Conservation (phyloP, 2,329 filamentous ascomycete species). For the Fusarium sp. region DNA sequence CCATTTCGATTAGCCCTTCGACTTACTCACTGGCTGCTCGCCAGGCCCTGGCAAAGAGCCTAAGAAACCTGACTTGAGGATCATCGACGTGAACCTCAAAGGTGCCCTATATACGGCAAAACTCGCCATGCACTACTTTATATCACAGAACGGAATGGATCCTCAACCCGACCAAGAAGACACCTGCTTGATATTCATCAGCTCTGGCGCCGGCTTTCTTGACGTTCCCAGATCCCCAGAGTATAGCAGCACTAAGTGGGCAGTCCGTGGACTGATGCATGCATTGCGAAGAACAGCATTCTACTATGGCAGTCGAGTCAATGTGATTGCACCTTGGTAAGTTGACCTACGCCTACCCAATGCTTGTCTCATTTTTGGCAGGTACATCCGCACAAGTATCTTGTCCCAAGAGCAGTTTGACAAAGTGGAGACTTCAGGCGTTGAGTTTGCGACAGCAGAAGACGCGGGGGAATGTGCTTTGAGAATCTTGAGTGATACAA, state of each 20-base stretch:
- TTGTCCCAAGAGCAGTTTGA: constrained; percentile 1
- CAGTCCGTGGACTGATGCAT: constrained; percentile 14
- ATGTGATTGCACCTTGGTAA: constrained; percentile 1
- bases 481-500: not conserved
- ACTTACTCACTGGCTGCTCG: too few species aligned
- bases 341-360: not conserved
- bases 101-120: not conserved
- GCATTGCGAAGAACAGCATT: constrained; percentile 1
- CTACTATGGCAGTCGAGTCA: not conserved
- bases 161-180: not conserved
- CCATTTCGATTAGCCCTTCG: rapidly evolving
- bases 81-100: not conserved
- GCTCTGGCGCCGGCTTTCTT: not conserved
- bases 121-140: constrained; percentile 9
- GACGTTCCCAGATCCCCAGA: not conserved
- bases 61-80: not conserved
- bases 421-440: not conserved
- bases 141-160: not conserved
- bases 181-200: not conserved
- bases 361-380: rapidly evolving
- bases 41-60: not conserved
- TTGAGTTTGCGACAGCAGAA: not conserved
- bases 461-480: constrained; percentile 6
- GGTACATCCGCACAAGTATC: constrained; percentile 5
- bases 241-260: constrained; percentile 18